A percentile compares a stretch with the other conserved stretches of the same genome.
These are phyloP conservation scores for Nakazawaea wickerhamii DNA, from an alignment of 805 yeast species.

Conservation along the genomic window DNA sequence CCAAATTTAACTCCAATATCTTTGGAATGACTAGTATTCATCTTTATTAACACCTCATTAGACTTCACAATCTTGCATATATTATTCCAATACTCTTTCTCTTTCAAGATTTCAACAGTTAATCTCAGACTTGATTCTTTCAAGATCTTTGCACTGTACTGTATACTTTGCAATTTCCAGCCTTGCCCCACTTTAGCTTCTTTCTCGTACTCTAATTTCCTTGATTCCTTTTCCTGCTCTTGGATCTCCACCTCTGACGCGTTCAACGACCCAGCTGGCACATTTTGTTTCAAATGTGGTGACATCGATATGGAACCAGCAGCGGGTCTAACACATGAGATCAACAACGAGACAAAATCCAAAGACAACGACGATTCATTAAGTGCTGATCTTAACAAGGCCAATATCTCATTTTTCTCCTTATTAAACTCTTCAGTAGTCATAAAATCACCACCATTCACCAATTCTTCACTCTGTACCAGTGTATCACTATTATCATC, in stretches of 20 bases:
- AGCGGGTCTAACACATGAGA: conserved; percentile 78
- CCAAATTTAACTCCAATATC: conserved; percentile 83
- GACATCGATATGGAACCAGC: conserved; percentile 87
- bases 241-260: conserved; percentile 33
- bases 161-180: conserved; percentile 77
- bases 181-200: conserved; percentile 53
- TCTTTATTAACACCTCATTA: conserved; percentile 63
- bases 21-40: conserved; percentile 48
- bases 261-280: conserved; percentile 70
- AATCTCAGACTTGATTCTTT: conserved; percentile 47
- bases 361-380: conserved; percentile 86
- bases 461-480: background rate
- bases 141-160: conserved; percentile 47
- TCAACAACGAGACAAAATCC: conserved; percentile 79
- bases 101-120: conserved; percentile 50
- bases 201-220: conserved; percentile 17
- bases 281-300: conserved; percentile 67
- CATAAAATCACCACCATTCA: conserved; percentile 1
- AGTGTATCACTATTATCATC: background rate
- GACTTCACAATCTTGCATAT: conserved; percentile 35
- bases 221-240: conserved; percentile 17
- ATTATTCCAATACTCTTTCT: conserved; percentile 63
- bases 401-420: conserved; percentile 48
- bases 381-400: conserved; percentile 57
- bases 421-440: conserved; percentile 38